Evolutionary conservation across 768 basidiomycete species (phyloP).

Genomic region (Tephrocybe sp.): DNA sequence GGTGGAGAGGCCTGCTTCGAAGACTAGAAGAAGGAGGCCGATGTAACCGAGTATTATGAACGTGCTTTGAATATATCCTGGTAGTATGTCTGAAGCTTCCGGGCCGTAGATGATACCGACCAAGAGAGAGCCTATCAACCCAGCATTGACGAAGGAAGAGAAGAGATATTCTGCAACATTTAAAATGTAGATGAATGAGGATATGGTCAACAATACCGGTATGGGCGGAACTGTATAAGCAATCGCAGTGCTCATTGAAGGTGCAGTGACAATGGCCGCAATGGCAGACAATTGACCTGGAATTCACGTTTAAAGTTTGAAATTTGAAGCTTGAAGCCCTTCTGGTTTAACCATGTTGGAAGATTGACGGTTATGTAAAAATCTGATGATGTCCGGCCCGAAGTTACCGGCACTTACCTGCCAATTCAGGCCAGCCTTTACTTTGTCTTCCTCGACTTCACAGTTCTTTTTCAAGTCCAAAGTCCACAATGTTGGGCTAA

Average conservation of each 20-base stretch:
- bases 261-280: too few relatives aligned
- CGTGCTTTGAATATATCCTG: slow-evolving; percentile 36
- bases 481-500: too few relatives aligned
- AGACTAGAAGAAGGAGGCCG: slow-evolving; percentile 51
- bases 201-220: slow-evolving; percentile 43
- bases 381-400: too few relatives aligned
- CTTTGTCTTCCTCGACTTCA: too few relatives aligned
- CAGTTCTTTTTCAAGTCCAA: too few relatives aligned
- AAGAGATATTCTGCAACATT: slow-evolving; percentile 46
- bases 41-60: slow-evolving; percentile 46
- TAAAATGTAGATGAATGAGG: slow-evolving; percentile 56
- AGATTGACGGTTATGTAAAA: too few relatives aligned
- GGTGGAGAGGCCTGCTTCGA: slow-evolving; percentile 60
- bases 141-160: slow-evolving; percentile 39
- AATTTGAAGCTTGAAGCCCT: too few relatives aligned
- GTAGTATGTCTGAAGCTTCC: slow-evolving; percentile 46
- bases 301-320: too few relatives aligned
- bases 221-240: slow-evolving; percentile 31
- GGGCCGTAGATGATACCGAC: slow-evolving; percentile 57
- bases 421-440: too few relatives aligned
- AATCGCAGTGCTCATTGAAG: neutral
- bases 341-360: too few relatives aligned
- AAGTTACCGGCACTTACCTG: too few relatives aligned
- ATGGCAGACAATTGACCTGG: too few relatives aligned
- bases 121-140: slow-evolving; percentile 50